Conservation (phyloP, 2,329 filamentous ascomycete species). For the Sclerotinia sclerotiorum region DNA sequence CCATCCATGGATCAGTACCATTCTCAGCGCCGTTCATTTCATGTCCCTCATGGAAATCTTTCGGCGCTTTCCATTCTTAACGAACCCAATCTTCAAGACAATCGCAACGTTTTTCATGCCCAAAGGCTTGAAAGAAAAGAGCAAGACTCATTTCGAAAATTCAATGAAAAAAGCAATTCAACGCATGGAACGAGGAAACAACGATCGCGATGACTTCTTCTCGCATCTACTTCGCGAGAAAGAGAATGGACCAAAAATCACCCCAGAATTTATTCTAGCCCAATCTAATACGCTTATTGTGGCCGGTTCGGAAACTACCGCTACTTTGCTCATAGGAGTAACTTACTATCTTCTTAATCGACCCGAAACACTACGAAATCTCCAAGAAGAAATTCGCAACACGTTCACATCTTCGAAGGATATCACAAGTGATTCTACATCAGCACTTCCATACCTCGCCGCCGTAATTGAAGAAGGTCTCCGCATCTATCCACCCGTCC, state of each 20-base stretch:
- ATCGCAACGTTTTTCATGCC: neutral
- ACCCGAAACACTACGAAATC: neutral
- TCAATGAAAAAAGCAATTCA: slow-evolving; percentile 19
- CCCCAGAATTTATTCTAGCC: slow-evolving; percentile 14
- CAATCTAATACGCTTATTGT: slow-evolving; percentile 16
- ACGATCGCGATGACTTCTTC: slow-evolving; percentile 21
- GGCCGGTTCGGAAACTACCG: slow-evolving; percentile 20
- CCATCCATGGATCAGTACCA: slow-evolving; percentile 20
- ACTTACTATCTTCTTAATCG: slow-evolving; percentile 17
- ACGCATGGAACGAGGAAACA: slow-evolving; percentile 16
- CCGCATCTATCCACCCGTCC: slow-evolving; percentile 18
- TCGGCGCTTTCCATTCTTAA: slow-evolving; percentile 7
- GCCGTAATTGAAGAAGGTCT: slow-evolving; percentile 24
- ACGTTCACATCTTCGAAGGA: neutral
- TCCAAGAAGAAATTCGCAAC: neutral
- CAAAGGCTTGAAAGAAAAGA: slow-evolving; percentile 12
- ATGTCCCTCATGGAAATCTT: slow-evolving; percentile 15
- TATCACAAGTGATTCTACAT: slow-evolving; percentile 17
- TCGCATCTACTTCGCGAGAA: slow-evolving; percentile 17
- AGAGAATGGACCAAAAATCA: slow-evolving; percentile 20
- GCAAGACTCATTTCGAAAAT: slow-evolving; percentile 2
- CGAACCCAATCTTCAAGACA: neutral
- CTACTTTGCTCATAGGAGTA: slow-evolving; percentile 9
- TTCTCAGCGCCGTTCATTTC: slow-evolving; percentile 7
- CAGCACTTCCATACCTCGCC: slow-evolving; percentile 11